Base-by-base conservation (phyloP, 768 basidiomycete species). In the Cystobasidium ongulense region DNA sequence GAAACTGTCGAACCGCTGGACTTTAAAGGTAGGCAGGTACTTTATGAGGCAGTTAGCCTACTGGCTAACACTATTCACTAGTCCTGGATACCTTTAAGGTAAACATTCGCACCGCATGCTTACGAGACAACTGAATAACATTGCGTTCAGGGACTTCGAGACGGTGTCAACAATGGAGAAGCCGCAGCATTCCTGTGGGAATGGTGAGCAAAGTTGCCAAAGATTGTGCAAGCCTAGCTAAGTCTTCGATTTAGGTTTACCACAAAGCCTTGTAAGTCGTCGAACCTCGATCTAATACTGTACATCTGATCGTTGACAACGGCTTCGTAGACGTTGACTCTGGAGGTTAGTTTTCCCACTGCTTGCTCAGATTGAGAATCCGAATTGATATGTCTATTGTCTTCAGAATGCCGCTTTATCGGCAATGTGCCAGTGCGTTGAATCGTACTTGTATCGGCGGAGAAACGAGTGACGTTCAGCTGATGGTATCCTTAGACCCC, bases 151-250 rank as follows among this genome's bases (percentile, higher is more conserved):
- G 81, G 80, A 11, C 84, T 97, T 35, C 86, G 94, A 74, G 83
- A 88, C 75, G 91, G 92, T 4, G 91, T 95, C 17, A 96, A 96
- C 79, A 88, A 90, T 64, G 90, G 88, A 0, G 86, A 88, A 15
- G 92, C 92, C 5, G 90, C 90, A 75, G 90, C 89, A 13, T 94
- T 94, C 82, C 90, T 94, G 88, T 74, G 91, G 91, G 91, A 92
- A 80, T 91, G 90, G 90, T 79, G 54, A 50, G 64, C 63, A 27
- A 21, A 1, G 13, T 54, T 1, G 25, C 21, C 15, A 54, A 21
- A 39, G n/a, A 38, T 0, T 54, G 18, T 62, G 17, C 52, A 31
- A 57, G 0, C 46, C 15, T 17, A 33, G 15, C 27, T 67, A 64
- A 68, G 73, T 78, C 67, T 43, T 41, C 23, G 11, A 74, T 75